A percentile compares a stretch with the other conserved stretches of the same genome.
Evolutionary conservation across 2,329 filamentous ascomycete species (phyloP).

Genomic region (Bipolaris sorokiniana): DNA sequence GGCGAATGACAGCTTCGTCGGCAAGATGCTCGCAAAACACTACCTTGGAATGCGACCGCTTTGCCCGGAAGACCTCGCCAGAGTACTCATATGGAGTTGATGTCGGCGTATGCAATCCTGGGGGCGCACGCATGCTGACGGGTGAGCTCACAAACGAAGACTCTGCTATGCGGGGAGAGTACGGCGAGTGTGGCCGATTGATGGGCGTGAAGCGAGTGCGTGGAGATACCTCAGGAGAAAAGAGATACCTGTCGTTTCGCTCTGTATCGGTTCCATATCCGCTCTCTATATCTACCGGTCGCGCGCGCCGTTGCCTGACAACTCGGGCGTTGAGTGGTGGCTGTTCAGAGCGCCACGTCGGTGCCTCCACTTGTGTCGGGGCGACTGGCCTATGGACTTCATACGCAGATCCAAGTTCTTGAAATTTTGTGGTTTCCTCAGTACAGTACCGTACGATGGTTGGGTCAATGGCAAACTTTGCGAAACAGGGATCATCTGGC

Average conservation of each 20-base stretch:
- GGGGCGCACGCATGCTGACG: conserved; percentile 4
- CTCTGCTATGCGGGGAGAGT: conserved; percentile 16
- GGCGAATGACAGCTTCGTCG: conserved; percentile 9
- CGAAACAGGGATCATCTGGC: conserved; percentile 67
- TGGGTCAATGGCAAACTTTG: conserved; percentile 52
- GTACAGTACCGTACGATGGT: conserved; percentile 48
- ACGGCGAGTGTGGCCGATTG: conserved; percentile 45
- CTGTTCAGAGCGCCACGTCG: conserved; percentile 20
- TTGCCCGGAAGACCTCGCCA: conserved; percentile 22
- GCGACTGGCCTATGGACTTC: conserved; percentile 4
- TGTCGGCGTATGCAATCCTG: conserved; percentile 17
- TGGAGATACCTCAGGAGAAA: conserved; percentile 51
- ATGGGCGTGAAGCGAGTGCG: conserved; percentile 50
- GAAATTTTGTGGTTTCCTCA: conserved; percentile 49
- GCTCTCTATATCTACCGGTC: conserved; percentile 44
- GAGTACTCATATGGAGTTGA: conserved; percentile 21
- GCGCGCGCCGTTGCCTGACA: conserved; percentile 15
- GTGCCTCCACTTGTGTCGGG: conserved; percentile 14
- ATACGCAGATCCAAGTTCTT: conserved; percentile 30
- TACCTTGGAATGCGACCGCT: conserved; percentile 40
- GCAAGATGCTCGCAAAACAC: conserved; percentile 7
- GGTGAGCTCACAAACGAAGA: conserved; percentile 23
- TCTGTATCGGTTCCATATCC: conserved; percentile 54
- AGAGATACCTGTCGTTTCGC: conserved; percentile 41
- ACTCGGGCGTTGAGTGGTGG: conserved; percentile 22